A percentile compares a stretch with the other conserved stretches of the same genome.
Evolutionary conservation across 192 early-diverging fungal genomes (phyloP).

Genomic region (Geosiphon pyriformis): DNA sequence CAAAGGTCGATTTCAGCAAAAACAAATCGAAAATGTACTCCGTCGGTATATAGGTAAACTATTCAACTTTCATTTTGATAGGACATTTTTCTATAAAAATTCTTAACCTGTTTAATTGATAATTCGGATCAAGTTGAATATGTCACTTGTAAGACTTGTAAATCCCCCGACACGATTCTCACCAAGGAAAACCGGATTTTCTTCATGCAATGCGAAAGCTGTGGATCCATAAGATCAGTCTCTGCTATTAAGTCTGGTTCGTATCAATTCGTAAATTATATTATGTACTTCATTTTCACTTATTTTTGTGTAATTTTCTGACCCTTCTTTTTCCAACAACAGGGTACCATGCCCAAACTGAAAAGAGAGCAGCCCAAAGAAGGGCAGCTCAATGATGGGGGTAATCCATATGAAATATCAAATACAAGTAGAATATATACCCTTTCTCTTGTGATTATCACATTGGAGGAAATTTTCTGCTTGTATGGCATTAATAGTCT

Average conservation of each 20-base stretch:
- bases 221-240: constrained; percentile 91
- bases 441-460: too few relatives aligned
- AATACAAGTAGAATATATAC: too few relatives aligned
- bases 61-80: too few relatives aligned
- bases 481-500: too few relatives aligned
- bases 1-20: constrained; percentile 97
- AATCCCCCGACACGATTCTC: constrained; percentile 87
- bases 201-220: constrained; percentile 96
- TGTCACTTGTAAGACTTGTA: constrained; percentile 99
- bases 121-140: constrained; percentile 87
- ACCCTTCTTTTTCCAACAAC: background rate
- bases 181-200: constrained; percentile 94
- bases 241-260: constrained; percentile 87
- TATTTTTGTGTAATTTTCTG: background rate
- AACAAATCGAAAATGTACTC: constrained; percentile 97
- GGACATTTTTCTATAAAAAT: too few relatives aligned
- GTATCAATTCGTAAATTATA: too few relatives aligned
- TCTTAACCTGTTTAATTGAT: too few relatives aligned
- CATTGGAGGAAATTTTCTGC: too few relatives aligned
- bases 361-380: constrained; percentile 47
- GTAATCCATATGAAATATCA: too few relatives aligned
- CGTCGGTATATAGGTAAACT: constrained; percentile 94
- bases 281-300: background rate
- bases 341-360: constrained; percentile 84
- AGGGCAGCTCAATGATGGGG: too few relatives aligned